A percentile compares a stretch with the other conserved stretches of the same genome.
Conservation (phyloP, 2,329 filamentous ascomycete genomes). For the Fusarium vanettenii region DNA sequence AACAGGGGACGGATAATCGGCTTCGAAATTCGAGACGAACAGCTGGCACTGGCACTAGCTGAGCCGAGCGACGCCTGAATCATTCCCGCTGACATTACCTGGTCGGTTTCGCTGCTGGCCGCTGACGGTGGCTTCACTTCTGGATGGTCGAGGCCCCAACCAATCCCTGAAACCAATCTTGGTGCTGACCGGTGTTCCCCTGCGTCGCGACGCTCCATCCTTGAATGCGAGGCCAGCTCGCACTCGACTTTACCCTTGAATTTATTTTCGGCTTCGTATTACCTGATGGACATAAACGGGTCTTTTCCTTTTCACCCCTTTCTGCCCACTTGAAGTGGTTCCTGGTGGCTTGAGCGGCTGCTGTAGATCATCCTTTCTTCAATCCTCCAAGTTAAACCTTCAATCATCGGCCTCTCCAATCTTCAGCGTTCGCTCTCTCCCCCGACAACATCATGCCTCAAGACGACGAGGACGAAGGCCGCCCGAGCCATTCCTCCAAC, state of each 20-base stretch:
- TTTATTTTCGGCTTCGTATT: slow-evolving; percentile 17
- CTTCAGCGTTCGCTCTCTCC: not conserved
- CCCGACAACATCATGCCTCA: slow-evolving; percentile 15
- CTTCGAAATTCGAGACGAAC: slow-evolving; percentile 9
- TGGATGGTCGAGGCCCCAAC: slow-evolving; percentile 9
- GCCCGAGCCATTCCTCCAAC: slow-evolving; percentile 38
- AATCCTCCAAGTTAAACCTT: not conserved
- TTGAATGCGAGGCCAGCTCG: not conserved
- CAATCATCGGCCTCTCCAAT: not conserved
- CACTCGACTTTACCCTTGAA: slow-evolving; percentile 10
- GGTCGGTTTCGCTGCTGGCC: not conserved
- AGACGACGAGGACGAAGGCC: slow-evolving; percentile 23
- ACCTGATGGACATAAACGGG: slow-evolving; percentile 2
- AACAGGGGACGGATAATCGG: slow-evolving; percentile 30
- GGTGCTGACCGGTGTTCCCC: slow-evolving; percentile 30
- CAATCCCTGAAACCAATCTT: slow-evolving; percentile 25
- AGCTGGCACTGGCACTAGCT: not conserved
- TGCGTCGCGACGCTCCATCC: slow-evolving; percentile 17
- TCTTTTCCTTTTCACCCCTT: not conserved
- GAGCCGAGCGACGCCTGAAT: not conserved
- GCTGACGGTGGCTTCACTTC: slow-evolving; percentile 6
- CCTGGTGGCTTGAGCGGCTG: not conserved
- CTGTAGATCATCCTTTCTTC: not conserved
- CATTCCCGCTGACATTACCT: not conserved
- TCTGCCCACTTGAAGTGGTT: not conserved